Conservation (phyloP, 2,329 filamentous ascomycete species). For the Neoscytalidium dimidiatum region DNA sequence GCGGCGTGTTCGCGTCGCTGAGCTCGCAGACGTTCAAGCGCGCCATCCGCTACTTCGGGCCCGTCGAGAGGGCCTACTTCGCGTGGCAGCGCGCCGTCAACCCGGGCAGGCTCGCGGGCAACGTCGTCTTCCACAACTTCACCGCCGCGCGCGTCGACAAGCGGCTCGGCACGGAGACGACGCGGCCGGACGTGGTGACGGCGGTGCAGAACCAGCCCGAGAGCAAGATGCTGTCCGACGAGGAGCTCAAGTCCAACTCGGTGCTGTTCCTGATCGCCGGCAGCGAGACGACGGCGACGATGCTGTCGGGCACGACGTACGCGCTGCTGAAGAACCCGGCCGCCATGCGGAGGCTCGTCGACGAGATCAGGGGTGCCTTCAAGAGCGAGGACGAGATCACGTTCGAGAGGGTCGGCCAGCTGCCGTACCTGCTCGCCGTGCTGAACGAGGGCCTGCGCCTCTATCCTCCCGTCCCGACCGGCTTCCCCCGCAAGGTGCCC, state of each 20-base stretch:
- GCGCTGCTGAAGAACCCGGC: conserved; percentile 32
- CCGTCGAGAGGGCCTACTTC: conserved; percentile 33
- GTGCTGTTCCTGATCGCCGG: conserved; percentile 30
- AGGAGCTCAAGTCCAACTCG: conserved; percentile 20
- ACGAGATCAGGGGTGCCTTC: conserved; percentile 31
- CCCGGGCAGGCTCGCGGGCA: conserved; percentile 19
- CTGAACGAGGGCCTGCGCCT: conserved; percentile 50
- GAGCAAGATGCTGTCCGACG: not conserved
- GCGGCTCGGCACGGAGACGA: not conserved
- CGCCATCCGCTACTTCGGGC: conserved; percentile 37
- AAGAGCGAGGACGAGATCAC: conserved; percentile 34
- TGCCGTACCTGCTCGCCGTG: conserved; percentile 48
- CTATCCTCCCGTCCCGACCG: conserved; percentile 48
- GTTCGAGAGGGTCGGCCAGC: conserved; percentile 30
- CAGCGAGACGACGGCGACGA: conserved; percentile 36
- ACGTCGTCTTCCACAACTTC: conserved; percentile 29
- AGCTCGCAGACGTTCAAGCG: not conserved
- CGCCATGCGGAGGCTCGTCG: conserved; percentile 27
- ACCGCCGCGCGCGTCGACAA: not conserved
- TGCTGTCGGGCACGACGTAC: conserved; percentile 34
- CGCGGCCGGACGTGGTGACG: conserved; percentile 9
- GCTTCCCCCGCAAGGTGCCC: conserved; percentile 39
- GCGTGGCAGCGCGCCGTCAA: conserved; percentile 25
- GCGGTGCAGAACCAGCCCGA: conserved; percentile 1
- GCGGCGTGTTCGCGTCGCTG: conserved; percentile 13